phyloP scores from a whole-genome alignment of 1,139 yeast genomes.

The Blastobotrys ciferrii region DNA sequence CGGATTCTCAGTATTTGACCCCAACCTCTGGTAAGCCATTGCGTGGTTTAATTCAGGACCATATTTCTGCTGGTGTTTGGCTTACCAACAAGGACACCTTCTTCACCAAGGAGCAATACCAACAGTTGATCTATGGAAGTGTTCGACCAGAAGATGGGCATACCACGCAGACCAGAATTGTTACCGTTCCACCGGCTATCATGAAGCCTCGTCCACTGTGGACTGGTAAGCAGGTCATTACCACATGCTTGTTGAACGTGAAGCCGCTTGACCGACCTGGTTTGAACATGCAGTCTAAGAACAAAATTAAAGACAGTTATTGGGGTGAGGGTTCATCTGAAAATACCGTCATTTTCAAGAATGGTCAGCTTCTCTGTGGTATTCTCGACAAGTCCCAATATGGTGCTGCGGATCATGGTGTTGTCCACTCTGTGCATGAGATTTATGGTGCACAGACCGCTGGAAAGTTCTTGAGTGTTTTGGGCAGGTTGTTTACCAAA shows the following conservation, averaged over 20 bases:
- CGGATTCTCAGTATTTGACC: conserved; percentile 94
- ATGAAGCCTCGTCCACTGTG: conserved; percentile 85
- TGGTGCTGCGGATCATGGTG: conserved; percentile 97
- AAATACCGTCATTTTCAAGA: conserved; percentile 77
- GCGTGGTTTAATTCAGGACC: conserved; percentile 98
- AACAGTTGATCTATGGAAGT: conserved; percentile 91
- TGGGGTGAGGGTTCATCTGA: conserved; percentile 88
- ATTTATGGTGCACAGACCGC: conserved; percentile 91
- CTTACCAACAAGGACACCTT: conserved; percentile 88
- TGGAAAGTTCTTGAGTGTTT: conserved; percentile 82
- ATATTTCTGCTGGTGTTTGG: conserved; percentile 99
- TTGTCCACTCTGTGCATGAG: conserved; percentile 94
- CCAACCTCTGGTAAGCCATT: conserved; percentile 98
- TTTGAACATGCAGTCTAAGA: conserved; percentile 73
- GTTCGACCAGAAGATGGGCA: conserved; percentile 99
- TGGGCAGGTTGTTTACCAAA: conserved; percentile 92
- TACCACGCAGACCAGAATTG: conserved; percentile 65
- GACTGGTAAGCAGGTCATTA: conserved; percentile 98
- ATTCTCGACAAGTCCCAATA: conserved; percentile 96
- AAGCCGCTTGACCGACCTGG: conserved; percentile 90
- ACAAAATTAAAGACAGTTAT: conserved; percentile 90
- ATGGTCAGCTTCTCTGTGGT: conserved; percentile 90
- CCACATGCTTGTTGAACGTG: conserved; percentile 80
- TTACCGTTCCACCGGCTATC: conserved; percentile 87
- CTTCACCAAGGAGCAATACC: conserved; percentile 88